Evolutionary conservation across 75 land plant species (phyloP).

Genomic region (Cryptomeria japonica): DNA sequence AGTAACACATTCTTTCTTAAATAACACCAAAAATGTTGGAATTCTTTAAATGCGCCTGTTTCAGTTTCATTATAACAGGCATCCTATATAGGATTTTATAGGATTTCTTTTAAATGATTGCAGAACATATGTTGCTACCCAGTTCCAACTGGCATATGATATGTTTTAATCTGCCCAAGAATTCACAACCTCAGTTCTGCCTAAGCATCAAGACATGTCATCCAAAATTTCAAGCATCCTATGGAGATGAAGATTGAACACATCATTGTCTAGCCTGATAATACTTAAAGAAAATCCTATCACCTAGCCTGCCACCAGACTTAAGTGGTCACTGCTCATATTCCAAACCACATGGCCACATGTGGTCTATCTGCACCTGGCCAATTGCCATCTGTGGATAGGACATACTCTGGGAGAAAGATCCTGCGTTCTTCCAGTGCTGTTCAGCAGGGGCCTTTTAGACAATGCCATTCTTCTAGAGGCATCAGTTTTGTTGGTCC

Average conservation of each 20-base stretch:
- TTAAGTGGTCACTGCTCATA: neutral
- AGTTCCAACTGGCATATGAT: neutral
- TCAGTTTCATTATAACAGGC: neutral
- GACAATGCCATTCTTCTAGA: neutral
- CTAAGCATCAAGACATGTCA: neutral
- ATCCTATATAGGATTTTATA: too few species aligned
- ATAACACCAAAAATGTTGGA: neutral
- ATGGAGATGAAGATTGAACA: neutral
- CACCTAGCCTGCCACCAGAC: neutral
- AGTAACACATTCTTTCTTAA: neutral
- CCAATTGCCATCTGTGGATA: neutral
- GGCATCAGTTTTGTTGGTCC: neutral
- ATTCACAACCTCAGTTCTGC: neutral
- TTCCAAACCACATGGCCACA: neutral
- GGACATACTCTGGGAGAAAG: neutral
- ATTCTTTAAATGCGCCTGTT: neutral
- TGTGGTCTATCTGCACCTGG: neutral
- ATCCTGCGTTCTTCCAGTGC: neutral
- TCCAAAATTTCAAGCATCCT: neutral
- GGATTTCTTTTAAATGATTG: neutral
- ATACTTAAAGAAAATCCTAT: neutral
- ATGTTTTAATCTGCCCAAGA: neutral
- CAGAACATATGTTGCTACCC: neutral
- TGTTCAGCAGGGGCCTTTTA: neutral
- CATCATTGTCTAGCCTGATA: neutral